A percentile compares a stretch with the other conserved stretches of the same genome.
Evolutionary conservation across 139 green algal genomes (phyloP).

Genomic region (Closterium sp.): DNA sequence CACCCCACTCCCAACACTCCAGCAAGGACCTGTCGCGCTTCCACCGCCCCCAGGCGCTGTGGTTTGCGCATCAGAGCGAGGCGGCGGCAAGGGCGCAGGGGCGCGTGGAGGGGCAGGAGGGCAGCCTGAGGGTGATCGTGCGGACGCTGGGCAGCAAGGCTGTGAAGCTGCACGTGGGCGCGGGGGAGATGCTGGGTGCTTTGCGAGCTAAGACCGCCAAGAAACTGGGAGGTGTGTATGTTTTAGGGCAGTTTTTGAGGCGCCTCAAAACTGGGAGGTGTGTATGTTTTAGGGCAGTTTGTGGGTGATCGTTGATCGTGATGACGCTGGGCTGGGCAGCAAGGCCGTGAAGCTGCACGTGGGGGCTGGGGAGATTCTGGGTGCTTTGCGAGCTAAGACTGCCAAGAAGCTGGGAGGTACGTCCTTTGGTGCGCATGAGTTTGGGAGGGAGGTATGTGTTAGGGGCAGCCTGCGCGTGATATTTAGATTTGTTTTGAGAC

Average conservation of each 20-base stretch:
- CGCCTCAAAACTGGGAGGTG: too few relatives aligned
- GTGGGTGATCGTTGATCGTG: slow-evolving; percentile 29
- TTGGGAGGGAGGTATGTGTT: too few relatives aligned
- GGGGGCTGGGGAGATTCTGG: not conserved
- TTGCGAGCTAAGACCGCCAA: too few relatives aligned
- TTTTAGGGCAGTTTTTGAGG: too few relatives aligned
- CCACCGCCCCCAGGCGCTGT: slow-evolving; percentile 48
- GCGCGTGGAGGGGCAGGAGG: too few relatives aligned
- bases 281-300: not conserved
- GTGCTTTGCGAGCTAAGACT: not conserved
- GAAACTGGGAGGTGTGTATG: too few relatives aligned
- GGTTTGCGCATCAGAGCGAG: slow-evolving; percentile 15
- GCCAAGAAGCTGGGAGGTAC: slow-evolving; percentile 8
- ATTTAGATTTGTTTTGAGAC: too few relatives aligned
- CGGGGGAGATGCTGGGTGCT: too few relatives aligned
- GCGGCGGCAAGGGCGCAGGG: slow-evolving; percentile 5
- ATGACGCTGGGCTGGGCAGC: slow-evolving; percentile 27
- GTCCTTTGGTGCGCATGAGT: slow-evolving; percentile 10
- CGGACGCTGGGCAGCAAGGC: too few relatives aligned
- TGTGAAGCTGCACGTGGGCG: too few relatives aligned
- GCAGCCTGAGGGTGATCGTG: too few relatives aligned
- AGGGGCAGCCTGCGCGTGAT: too few relatives aligned
- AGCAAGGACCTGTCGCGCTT: slow-evolving; percentile 50
- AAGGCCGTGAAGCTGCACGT: slow-evolving; percentile 14
- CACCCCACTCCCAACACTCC: not conserved